Base-by-base conservation (phyloP, 495 filamentous ascomycete species). In the Cudoniella acicularis region DNA sequence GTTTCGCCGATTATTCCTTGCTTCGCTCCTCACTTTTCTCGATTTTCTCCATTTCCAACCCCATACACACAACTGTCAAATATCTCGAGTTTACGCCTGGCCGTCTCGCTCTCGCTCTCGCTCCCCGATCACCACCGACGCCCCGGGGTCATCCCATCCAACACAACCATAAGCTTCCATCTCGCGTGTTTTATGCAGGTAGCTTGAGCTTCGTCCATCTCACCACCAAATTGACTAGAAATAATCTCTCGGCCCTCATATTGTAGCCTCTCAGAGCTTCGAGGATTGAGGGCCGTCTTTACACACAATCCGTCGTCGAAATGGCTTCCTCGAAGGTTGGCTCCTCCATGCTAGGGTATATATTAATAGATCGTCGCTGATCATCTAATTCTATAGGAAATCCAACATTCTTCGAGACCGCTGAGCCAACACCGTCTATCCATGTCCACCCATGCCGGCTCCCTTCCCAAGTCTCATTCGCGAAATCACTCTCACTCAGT, bases 401-500 rank as follows among this genome's bases (percentile, higher is more conserved):
- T 67, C 47, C 65, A 64, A 47, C 65, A 67, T 49, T 52, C 65
- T 52, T 65, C 63, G 13, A 21, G 66, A 43, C 66, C 66, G 41
- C 50, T 65, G 3, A 61, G 57, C 50, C 62, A 65, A 45, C 62
- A 68, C 24, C 62, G 66, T 21, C 57, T 68, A 16, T 68, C 66
- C 16, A 60, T 65, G 57, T 65, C 62, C 30, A 56, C 61, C 46
- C 27, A 61, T 49, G 56, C 56, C 4, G 61, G 61, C 1, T 63
- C 60, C 18, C 59, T 68, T 20, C 66, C 66, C n/a, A 62, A 65
- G 58, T 63, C 60, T 13, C 66, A 69, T 45, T 40, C 57, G 60
- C 88, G 92, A 60, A 83, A 85, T 64, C 91, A 92, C 73, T 88
- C 91, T 17, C 88, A 95, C 70, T 93, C 89, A 16, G 77, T 90